These are phyloP conservation scores for Teratosphaeria zuluensis DNA, from an alignment of 2,329 filamentous ascomycete species.

Conservation along the genomic window DNA sequence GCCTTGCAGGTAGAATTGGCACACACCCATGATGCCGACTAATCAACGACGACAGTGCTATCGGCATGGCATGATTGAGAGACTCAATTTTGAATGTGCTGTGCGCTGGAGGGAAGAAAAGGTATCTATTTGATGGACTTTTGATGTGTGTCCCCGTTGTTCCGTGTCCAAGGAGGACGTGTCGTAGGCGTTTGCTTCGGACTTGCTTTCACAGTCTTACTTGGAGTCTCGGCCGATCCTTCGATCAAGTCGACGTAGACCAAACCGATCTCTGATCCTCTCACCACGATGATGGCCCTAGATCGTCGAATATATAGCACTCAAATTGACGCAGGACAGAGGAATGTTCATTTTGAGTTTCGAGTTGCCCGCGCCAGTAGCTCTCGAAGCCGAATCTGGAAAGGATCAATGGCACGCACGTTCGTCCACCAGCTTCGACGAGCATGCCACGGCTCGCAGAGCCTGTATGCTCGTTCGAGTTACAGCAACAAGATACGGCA, in stretches of 20 bases:
- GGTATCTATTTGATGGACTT: not conserved
- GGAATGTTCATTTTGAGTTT: not conserved
- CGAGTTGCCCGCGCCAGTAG: not conserved
- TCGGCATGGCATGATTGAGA: not conserved
- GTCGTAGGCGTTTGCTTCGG: not conserved
- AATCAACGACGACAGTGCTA: not conserved
- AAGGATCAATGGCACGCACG: not conserved
- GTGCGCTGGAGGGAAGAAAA: not conserved
- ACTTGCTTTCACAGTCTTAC: not conserved
- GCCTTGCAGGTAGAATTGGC: slow-evolving; percentile 56
- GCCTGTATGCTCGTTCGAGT: no score
- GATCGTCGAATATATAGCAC: not conserved
- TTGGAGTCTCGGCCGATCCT: not conserved
- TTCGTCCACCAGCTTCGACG: not conserved
- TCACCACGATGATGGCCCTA: no score
- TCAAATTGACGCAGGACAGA: not conserved
- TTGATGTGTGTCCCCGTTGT: not conserved
- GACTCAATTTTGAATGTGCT: not conserved
- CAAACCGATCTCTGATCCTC: no score
- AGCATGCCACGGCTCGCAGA: not conserved
- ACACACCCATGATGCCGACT: slow-evolving; percentile 30
- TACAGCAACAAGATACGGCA: not conserved
- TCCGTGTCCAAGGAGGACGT: not conserved
- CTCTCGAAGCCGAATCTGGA: not conserved
- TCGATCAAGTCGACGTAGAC: not conserved